Percentiles rank a stretch among this genome's conserved stretches.
phyloP scores from a whole-genome alignment of 331 rosid genomes.

The Pyrus hybrid region DNA sequence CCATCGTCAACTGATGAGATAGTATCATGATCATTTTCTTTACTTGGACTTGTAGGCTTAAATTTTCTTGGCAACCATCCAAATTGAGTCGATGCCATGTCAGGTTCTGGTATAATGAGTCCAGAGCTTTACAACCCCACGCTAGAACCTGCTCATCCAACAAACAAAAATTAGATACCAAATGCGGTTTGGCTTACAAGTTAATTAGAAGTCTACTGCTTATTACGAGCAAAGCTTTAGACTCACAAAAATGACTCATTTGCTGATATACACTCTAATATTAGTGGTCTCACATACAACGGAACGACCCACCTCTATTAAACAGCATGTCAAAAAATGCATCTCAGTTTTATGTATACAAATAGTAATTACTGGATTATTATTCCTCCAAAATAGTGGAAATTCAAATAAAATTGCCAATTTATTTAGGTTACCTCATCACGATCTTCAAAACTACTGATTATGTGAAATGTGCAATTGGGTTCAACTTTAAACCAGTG shows the following conservation, averaged over 20 bases:
- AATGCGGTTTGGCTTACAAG: background rate
- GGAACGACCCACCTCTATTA: too few relatives aligned
- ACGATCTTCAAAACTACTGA: constrained; percentile 58
- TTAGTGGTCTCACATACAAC: too few relatives aligned
- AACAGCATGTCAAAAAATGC: too few relatives aligned
- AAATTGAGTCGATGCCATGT: constrained; percentile 15
- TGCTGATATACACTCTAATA: too few relatives aligned
- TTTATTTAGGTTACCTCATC: constrained; percentile 29
- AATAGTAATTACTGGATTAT: too few relatives aligned
- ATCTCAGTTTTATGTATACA: too few relatives aligned
- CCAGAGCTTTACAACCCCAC: constrained; percentile 63
- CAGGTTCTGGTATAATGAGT: constrained; percentile 50
- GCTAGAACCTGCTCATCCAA: constrained; percentile 50
- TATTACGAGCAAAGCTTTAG: too few relatives aligned
- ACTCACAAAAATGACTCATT: too few relatives aligned
- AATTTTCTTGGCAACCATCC: constrained; percentile 29
- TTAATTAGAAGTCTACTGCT: too few relatives aligned
- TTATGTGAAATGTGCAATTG: constrained; percentile 54
- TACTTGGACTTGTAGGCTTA: background rate
- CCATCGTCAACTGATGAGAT: constrained; percentile 1
- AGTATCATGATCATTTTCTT: background rate
- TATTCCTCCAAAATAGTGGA: background rate
- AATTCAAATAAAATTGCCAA: background rate
- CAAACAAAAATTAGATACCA: background rate
- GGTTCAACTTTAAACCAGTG: constrained; percentile 60